Conservation (phyloP, 768 basidiomycete species). For the Sarcodon sp. region DNA sequence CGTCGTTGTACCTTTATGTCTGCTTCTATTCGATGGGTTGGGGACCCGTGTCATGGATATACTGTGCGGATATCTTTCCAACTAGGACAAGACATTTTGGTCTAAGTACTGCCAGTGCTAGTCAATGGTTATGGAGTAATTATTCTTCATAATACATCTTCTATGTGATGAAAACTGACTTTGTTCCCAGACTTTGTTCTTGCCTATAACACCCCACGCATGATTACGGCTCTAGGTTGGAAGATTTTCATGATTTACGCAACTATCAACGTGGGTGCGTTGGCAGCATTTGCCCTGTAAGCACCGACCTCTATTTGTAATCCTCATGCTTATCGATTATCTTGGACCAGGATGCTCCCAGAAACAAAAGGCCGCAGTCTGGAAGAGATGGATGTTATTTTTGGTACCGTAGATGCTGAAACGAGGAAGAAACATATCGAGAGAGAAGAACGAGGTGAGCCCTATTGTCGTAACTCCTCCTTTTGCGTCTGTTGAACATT, state of each 20-base stretch:
- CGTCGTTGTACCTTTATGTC: slow-evolving; percentile 77
- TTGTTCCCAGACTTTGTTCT: slow-evolving; percentile 47
- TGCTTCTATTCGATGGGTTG: slow-evolving; percentile 84
- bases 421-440: slow-evolving; percentile 40
- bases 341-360: slow-evolving; percentile 18
- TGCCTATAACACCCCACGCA: slow-evolving; percentile 54
- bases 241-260: slow-evolving; percentile 74
- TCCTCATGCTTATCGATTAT: too few species aligned
- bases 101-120: slow-evolving; percentile 56
- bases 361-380: slow-evolving; percentile 29
- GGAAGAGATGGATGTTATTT: slow-evolving; percentile 45
- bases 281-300: slow-evolving; percentile 46
- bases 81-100: slow-evolving; percentile 78
- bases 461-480: too few species aligned
- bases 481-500: too few species aligned
- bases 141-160: slow-evolving; percentile 3
- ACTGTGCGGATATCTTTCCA: slow-evolving; percentile 76
- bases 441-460: slow-evolving; percentile 19
- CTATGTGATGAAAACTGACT: not conserved
- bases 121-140: slow-evolving; percentile 78
- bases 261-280: slow-evolving; percentile 60
- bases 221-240: slow-evolving; percentile 49
- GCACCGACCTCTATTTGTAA: too few species aligned
- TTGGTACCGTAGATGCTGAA: slow-evolving; percentile 44
- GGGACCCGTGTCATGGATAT: slow-evolving; percentile 52